Percentiles rank a stretch among this genome's conserved stretches.
phyloP scores from a whole-genome alignment of 2,329 filamentous ascomycete genomes.

The Chaetoscypha palmicola region DNA sequence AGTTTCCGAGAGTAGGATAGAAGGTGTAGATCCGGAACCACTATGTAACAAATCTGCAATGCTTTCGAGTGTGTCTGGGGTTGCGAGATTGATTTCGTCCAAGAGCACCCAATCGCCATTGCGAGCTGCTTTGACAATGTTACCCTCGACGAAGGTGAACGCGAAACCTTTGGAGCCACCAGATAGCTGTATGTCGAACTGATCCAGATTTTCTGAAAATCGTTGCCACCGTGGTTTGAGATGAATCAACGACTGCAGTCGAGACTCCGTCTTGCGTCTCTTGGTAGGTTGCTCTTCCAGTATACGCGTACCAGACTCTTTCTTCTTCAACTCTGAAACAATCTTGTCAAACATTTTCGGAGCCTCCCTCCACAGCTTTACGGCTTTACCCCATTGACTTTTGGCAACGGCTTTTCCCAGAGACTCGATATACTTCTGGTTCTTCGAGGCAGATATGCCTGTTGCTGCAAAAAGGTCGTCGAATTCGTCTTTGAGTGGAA shows the following conservation, averaged over 20 bases:
- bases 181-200: conserved; percentile 73
- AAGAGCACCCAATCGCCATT: conserved; percentile 96
- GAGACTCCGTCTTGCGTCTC: conserved; percentile 57
- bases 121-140: conserved; percentile 88
- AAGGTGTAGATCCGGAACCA: conserved; percentile 65
- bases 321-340: conserved; percentile 46
- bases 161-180: conserved; percentile 71
- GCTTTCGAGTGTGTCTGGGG: conserved; percentile 88
- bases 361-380: conserved; percentile 82
- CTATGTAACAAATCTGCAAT: conserved; percentile 80
- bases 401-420: conserved; percentile 73
- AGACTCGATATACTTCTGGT: conserved; percentile 76
- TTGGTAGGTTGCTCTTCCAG: conserved; percentile 61
- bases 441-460: conserved; percentile 77
- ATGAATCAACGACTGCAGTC: conserved; percentile 54
- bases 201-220: conserved; percentile 67
- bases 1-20: conserved; percentile 84
- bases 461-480: conserved; percentile 82
- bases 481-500: conserved; percentile 90
- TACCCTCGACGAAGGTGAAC: conserved; percentile 93
- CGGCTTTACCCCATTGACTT: conserved; percentile 79
- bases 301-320: conserved; percentile 33
- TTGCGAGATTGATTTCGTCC: conserved; percentile 95
- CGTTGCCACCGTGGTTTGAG: conserved; percentile 67
- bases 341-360: conserved; percentile 78